phyloP scores from a whole-genome alignment of 331 rosid genomes.

The Malus hybrid region DNA sequence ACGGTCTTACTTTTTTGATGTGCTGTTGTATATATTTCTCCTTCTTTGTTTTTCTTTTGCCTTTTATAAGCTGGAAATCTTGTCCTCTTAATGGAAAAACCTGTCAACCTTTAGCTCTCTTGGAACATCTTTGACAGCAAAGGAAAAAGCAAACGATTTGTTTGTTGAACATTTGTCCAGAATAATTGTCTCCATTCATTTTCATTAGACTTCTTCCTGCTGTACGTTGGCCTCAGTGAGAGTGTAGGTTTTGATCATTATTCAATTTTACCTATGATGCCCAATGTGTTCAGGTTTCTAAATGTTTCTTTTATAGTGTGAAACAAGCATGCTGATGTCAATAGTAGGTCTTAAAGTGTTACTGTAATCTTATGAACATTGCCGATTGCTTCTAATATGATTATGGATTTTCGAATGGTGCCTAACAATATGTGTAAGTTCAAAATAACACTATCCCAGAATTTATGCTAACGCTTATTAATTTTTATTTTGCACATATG shows the following conservation, averaged over 20 bases:
- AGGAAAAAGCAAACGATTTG: neutral
- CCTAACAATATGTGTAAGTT: neutral
- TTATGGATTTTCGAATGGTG: neutral
- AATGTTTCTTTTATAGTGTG: no score
- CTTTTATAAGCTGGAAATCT: neutral
- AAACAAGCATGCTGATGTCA: no score
- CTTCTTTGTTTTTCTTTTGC: neutral
- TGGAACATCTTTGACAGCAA: neutral
- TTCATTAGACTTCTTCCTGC: neutral
- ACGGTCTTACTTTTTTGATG: neutral
- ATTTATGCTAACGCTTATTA: neutral
- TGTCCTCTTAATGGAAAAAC: no score
- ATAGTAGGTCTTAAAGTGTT: neutral
- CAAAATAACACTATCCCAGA: neutral
- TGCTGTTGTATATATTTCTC: neutral
- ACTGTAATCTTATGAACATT: neutral
- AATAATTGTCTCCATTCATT: neutral
- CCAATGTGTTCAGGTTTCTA: neutral
- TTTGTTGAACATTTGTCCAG: neutral
- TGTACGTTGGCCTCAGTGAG: neutral
- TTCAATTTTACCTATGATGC: neutral
- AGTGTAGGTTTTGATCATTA: neutral
- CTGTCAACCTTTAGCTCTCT: no score
- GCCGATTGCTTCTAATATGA: neutral
- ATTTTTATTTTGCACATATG: neutral